A percentile compares a stretch with the other conserved stretches of the same genome.
These are phyloP conservation scores for Sinapis alba DNA, from an alignment of 441 rosid genomes.

Conservation along the genomic window DNA sequence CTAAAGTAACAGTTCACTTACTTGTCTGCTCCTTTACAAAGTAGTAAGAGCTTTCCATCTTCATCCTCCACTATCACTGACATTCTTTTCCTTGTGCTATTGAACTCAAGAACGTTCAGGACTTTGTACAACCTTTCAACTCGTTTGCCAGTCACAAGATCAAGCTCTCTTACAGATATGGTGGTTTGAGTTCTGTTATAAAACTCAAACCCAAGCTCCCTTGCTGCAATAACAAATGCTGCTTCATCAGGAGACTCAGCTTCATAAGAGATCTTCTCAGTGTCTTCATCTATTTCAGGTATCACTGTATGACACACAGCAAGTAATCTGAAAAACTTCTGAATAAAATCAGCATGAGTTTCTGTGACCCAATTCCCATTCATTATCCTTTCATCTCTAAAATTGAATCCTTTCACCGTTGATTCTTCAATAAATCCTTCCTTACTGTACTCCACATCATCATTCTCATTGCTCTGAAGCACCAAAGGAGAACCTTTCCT, in stretches of 20 bases:
- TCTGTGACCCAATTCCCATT: constrained; percentile 75
- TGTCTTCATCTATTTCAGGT: constrained; percentile 81
- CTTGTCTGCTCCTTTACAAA: constrained; percentile 78
- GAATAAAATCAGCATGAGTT: constrained; percentile 60
- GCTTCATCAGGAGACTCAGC: constrained; percentile 98
- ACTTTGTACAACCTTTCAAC: constrained; percentile 66
- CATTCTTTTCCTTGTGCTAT: constrained; percentile 72
- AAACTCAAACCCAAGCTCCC: constrained; percentile 88
- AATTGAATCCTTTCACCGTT: constrained; percentile 75
- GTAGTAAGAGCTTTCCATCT: constrained; percentile 52
- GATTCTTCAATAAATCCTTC: constrained; percentile 45
- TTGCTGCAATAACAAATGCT: constrained; percentile 92
- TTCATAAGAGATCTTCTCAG: constrained; percentile 64
- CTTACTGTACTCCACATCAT: constrained; percentile 42
- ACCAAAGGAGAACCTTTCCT: constrained; percentile 50
- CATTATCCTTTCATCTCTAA: constrained; percentile 72
- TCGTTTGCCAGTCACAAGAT: constrained; percentile 49
- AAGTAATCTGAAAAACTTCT: constrained; percentile 61
- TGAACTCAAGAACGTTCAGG: constrained; percentile 59
- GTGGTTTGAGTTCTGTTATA: constrained; percentile 75
- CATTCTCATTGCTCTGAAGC: constrained; percentile 39
- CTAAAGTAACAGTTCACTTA: constrained; percentile 32
- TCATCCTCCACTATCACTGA: constrained; percentile 60
- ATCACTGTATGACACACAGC: constrained; percentile 93
- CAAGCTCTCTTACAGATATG: constrained; percentile 67